Evolutionary conservation across 352 stramenopile genomes (phyloP), one percentile per base, ranked within the genome.

Genomic region (Discostella stelligera): DNA sequence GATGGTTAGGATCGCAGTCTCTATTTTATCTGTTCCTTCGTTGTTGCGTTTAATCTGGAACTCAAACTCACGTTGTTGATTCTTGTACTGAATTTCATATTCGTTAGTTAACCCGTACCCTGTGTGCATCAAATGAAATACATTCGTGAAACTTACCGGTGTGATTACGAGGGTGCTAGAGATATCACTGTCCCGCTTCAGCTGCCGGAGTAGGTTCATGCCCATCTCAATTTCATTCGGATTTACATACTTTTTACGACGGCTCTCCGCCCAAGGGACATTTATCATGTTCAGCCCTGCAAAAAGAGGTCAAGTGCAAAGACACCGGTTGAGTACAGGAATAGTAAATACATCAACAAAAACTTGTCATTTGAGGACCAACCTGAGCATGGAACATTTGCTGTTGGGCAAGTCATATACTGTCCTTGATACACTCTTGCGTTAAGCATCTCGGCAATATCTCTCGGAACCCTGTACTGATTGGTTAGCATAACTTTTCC

Each of bases 361-460:
- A 2, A 0, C 50, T 21, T 14, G 30, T 64, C 9, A 32, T 50
- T 48, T 50, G 56, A 44, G 11, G 37, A 52, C 48, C 60, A 18
- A 46, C 74, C 74, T 63, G 55, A 69, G 9, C 30, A 13, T 20
- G 77, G 77, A 10, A 76, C 71, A 16, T 52, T 68, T n/a, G 58
- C 32, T 55, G n/a, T 1, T 25, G 52, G 55, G 53, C 64, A 65
- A 30, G 77, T 84, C 6, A 60, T 71, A 18, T 80, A 84, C 5
- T 72, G 27, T 62, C 77, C 77, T 63, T 39, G 61, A 44, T 84
- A 80, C 18, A 84, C 55, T 21, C 71, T 53, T 23, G 48, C 30
- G 32, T 80, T 84, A 16, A 84, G 61, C 52, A 84, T 71, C 54
- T 66, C 50, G 55, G 77, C 77, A 59, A 84, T 84, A 37, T 84